Conservation (phyloP, 2,329 filamentous ascomycete species). For the Aspergillus sp. region DNA sequence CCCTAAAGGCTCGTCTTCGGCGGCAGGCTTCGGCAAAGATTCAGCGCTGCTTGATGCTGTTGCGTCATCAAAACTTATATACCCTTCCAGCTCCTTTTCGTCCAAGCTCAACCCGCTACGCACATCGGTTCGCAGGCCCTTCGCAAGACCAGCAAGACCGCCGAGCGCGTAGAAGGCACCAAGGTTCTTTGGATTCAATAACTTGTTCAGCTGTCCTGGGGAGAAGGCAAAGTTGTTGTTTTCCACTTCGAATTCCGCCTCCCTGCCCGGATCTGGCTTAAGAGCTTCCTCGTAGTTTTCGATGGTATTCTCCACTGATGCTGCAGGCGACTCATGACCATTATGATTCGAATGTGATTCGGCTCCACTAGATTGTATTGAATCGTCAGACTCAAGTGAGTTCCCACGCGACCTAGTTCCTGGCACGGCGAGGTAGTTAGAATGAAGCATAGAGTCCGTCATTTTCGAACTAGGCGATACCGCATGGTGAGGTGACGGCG, state of each 20-base stretch:
- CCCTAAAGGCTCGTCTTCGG: constrained; percentile 15
- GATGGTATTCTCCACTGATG: constrained; percentile 48
- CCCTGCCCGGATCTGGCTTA: constrained; percentile 68
- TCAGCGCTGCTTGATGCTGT: constrained; percentile 23
- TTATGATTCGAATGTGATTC: constrained; percentile 49
- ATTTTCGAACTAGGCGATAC: constrained; percentile 60
- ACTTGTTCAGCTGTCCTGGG: constrained; percentile 71
- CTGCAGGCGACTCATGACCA: constrained; percentile 44
- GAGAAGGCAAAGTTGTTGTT: constrained; percentile 72
- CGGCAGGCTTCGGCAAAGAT: constrained; percentile 29
- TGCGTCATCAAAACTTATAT: constrained; percentile 67
- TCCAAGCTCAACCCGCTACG: constrained; percentile 68
- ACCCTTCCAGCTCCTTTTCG: constrained; percentile 63
- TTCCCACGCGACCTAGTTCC: constrained; percentile 63
- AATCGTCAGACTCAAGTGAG: constrained; percentile 63
- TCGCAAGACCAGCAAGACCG: constrained; percentile 70
- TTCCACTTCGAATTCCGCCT: constrained; percentile 66
- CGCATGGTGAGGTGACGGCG: constrained; percentile 67
- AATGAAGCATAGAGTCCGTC: constrained; percentile 49
- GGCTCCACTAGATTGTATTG: constrained; percentile 54
- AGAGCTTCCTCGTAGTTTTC: constrained; percentile 64
- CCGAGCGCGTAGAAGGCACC: constrained; percentile 74
- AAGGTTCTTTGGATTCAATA: constrained; percentile 77
- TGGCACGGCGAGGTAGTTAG: constrained; percentile 63
- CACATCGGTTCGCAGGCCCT: constrained; percentile 67